These are phyloP conservation scores for Phlyctochytrium planicorne DNA, from an alignment of 192 early-diverging fungal genomes.

Conservation along the genomic window DNA sequence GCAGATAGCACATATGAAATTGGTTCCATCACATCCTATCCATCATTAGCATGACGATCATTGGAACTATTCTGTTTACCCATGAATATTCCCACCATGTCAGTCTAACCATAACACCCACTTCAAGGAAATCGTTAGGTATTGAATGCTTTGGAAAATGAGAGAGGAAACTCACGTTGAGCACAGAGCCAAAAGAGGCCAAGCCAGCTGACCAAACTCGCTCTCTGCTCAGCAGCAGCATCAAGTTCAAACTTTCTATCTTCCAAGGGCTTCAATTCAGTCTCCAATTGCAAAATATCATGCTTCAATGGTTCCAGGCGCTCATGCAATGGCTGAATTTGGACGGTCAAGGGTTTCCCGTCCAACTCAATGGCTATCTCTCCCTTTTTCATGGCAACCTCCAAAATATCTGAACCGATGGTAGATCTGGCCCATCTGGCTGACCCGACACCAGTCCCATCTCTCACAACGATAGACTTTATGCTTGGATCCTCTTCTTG, in stretches of 20 bases:
- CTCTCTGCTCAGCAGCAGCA: neutral
- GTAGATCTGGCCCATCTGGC: neutral
- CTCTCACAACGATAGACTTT: neutral
- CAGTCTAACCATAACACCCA: neutral
- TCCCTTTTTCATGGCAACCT: conserved; percentile 1
- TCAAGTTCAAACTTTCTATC: neutral
- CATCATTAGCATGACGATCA: too few species aligned
- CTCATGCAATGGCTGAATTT: neutral
- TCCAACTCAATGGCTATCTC: neutral
- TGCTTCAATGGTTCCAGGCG: neutral
- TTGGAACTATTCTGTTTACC: too few species aligned
- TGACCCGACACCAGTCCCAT: neutral
- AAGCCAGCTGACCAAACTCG: neutral
- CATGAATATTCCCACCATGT: neutral
- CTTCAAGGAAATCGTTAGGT: neutral
- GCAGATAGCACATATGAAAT: neutral
- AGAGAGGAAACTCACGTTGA: neutral
- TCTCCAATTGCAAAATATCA: neutral
- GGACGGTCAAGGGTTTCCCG: neutral
- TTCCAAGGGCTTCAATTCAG: neutral
- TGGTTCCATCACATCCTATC: neutral
- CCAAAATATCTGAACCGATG: neutral
- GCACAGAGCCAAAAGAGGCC: neutral
- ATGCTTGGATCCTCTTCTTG: neutral
- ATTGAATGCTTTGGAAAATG: too few species aligned